Evolutionary conservation across 371 early-diverging fungal species (phyloP).

Genomic region (Apophysomyces variabilis): DNA sequence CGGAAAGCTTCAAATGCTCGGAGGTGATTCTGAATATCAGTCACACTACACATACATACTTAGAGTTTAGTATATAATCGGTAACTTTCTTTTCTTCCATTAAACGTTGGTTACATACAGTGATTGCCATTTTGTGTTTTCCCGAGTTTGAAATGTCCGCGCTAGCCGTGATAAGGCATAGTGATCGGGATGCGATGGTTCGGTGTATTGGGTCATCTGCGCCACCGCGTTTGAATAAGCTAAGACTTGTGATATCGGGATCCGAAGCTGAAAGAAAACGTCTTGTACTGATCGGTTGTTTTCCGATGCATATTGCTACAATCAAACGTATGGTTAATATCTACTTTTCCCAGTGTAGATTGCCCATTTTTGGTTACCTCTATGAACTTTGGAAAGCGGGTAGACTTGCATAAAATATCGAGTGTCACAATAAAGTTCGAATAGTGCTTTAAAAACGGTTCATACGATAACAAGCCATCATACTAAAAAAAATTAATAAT

Average conservation of each 20-base stretch:
- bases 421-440: constrained; percentile 26
- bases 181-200: constrained; percentile 10
- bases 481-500: constrained; percentile 17
- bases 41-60: constrained; percentile 14
- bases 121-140: not conserved
- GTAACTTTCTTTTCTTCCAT: not conserved
- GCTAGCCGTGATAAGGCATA: constrained; percentile 6
- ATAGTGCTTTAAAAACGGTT: constrained; percentile 23
- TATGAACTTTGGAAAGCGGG: constrained; percentile 25
- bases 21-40: constrained; percentile 23
- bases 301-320: not conserved
- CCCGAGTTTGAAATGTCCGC: constrained; percentile 10
- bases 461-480: constrained; percentile 21
- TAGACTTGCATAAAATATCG: constrained; percentile 23
- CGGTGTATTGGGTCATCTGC: constrained; percentile 2
- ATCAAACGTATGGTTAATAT: not conserved
- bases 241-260: not conserved
- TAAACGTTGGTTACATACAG: not conserved
- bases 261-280: not conserved
- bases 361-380: constrained; percentile 18
- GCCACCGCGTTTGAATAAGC: not conserved
- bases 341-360: too few species aligned
- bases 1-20: constrained; percentile 24
- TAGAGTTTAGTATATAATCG: not conserved
- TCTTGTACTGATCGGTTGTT: not conserved